Base-by-base conservation (phyloP, 2,329 filamentous ascomycete genomes). In the Basipetospora chlamydospora region DNA sequence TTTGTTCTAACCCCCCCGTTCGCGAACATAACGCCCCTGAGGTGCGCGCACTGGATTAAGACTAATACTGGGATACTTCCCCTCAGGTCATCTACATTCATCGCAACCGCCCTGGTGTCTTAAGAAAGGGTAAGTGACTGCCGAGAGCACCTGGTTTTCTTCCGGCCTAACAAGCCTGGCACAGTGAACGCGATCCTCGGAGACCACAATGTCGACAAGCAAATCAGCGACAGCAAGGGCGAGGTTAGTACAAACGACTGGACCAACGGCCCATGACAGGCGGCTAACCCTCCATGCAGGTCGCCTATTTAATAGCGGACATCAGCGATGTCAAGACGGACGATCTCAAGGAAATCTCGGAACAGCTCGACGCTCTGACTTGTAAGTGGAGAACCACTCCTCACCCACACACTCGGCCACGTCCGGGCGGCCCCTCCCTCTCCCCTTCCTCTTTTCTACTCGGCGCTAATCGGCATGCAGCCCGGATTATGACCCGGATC, bases 171-270 rank as follows among this genome's bases (percentile, higher is more conserved):
- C 39, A 22, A 38, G 32, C 29, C 10, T 39, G 21, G 25, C 22
- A 9, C 43, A 78, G 90, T 98, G 46, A 98, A 98, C 66, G 83
- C 90, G 51, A 85, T 96, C 43, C 70, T 98, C 33, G 83, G 81
- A 29, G 78, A 92, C 51, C 87, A 98, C 66, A 98, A 98, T 57
- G 87, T 98, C 48, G 88, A 95, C 64, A 96, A 96, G 69, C 90
- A 98, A 62, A 96, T 92, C 66, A 90, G 84, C 35, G 90, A 96
- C 57, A 93, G 82, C 60, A 80, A 80, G 63, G 88, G 86, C 47
- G 88, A 96, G 55, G 79, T 83, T 60, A 45, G 70, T 47, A 26
- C n/a, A n/a, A n/a, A n/a, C n/a, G n/a, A n/a, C n/a, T n/a, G n/a
- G n/a, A n/a, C n/a, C n/a, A n/a, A n/a, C n/a, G n/a, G n/a, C n/a